A percentile compares a stretch with the other conserved stretches of the same genome.
phyloP scores from a whole-genome alignment of 257 asterid genomes.

The Rauvolfia tetraphylla region DNA sequence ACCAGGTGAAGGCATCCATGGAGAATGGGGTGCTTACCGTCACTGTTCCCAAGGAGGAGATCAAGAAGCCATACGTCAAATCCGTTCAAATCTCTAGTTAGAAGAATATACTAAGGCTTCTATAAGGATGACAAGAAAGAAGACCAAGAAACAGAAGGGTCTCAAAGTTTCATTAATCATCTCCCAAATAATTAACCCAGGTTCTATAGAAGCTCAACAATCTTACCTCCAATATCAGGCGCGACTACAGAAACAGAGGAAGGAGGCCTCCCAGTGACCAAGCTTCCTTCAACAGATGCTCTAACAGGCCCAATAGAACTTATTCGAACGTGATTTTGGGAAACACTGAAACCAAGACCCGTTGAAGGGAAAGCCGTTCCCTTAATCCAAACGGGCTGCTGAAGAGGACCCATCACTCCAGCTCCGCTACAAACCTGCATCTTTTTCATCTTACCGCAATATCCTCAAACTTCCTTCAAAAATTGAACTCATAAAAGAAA shows the following conservation, averaged over 20 bases:
- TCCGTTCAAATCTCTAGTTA: no score
- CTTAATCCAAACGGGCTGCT: constrained; percentile 44
- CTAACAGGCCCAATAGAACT: constrained; percentile 43
- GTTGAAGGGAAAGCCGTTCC: constrained; percentile 38
- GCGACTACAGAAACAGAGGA: constrained; percentile 50
- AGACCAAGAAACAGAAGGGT: not conserved
- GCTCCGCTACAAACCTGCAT: constrained; percentile 65
- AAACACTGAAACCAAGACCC: constrained; percentile 28
- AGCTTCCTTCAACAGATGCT: constrained; percentile 59
- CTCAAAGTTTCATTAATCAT: not conserved
- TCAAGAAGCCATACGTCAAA: no score
- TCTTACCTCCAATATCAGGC: constrained; percentile 49
- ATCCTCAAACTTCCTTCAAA: constrained; percentile 7
- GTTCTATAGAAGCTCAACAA: not conserved
- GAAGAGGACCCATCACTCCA: constrained; percentile 53
- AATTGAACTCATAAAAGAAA: not conserved
- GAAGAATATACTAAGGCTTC: not conserved
- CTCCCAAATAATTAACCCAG: no score
- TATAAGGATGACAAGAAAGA: not conserved
- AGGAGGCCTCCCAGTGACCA: constrained; percentile 60
- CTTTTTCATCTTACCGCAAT: not conserved
- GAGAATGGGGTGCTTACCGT: no score
- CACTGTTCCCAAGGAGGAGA: no score
- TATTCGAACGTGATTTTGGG: constrained; percentile 33
- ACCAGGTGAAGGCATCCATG: no score